phyloP scores from a whole-genome alignment of 768 basidiomycete species.

The Boletus vermiculosoides region DNA sequence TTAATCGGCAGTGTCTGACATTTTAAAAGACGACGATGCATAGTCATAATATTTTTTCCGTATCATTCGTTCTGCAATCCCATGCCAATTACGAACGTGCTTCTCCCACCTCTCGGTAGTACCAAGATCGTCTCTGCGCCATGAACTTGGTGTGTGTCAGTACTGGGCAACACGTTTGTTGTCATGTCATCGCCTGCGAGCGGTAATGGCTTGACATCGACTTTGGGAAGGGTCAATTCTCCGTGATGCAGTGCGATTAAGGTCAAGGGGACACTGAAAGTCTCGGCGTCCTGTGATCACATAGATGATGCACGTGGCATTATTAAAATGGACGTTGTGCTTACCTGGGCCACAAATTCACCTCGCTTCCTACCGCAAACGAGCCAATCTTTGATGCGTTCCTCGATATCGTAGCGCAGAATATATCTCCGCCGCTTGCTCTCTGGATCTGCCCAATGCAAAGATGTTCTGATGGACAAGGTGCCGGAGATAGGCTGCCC shows the following conservation, averaged over 20 bases:
- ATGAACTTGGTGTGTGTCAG: constrained; percentile 81
- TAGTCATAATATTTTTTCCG: neutral
- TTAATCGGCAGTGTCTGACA: neutral
- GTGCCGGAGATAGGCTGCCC: constrained; percentile 80
- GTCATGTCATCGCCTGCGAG: constrained; percentile 54
- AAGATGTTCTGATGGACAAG: constrained; percentile 67
- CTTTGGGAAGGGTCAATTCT: constrained; percentile 70
- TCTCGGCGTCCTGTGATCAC: constrained; percentile 54
- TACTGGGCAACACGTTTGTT: constrained; percentile 56
- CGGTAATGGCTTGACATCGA: constrained; percentile 62
- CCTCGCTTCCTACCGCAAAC: constrained; percentile 87
- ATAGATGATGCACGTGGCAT: constrained; percentile 1
- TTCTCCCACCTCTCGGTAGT: constrained; percentile 78
- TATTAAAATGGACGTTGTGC: constrained; percentile 18
- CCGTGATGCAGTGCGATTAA: constrained; percentile 89
- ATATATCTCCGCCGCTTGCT: constrained; percentile 44
- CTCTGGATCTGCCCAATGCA: constrained; percentile 67
- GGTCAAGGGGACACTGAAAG: constrained; percentile 61
- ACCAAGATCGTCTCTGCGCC: constrained; percentile 81
- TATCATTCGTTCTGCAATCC: constrained; percentile 36
- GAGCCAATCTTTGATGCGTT: constrained; percentile 82
- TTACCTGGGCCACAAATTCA: constrained; percentile 71
- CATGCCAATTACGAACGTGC: constrained; percentile 80
- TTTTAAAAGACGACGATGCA: neutral
- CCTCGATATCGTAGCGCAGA: constrained; percentile 81